Evolutionary conservation across 441 rosid species (phyloP), one percentile per base, ranked within the genome.

Genomic region (Oxalis stricta): DNA sequence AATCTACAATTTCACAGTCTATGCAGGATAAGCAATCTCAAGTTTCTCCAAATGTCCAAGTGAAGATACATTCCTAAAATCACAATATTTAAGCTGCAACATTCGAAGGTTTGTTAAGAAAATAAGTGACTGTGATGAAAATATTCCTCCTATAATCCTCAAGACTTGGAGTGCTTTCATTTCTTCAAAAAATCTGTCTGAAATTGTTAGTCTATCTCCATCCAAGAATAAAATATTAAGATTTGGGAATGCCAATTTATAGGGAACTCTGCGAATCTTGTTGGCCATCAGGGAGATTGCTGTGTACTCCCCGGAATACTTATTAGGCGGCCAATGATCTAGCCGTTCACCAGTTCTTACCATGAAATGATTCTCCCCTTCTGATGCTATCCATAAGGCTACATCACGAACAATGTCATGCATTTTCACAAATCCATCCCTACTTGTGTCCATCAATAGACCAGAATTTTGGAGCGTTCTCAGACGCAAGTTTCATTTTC

Each of bases 331-430:
- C 39, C 44, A 37, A 13, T 48, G 33, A 26, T 5, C 4, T 29
- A 49, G 18, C 20, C 40, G 44, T 10, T 22, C 5, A 18, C 46
- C 28, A 18, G 33, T 14, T 20, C 36, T 42, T 0, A 44, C 33
- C 15, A 23, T 2, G 33, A 50, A 41, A 6, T 33, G 13, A 15
- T 34, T 15, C 19, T 46, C 18, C 7, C 0, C 20, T 8, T 20
- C 26, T 0, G 49, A 28, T 1, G 21, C 35, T 29, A 59, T 46
- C 45, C 9, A 3, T 0, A 59, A 3, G 28, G 17, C 42, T 12
- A 35, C 33, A 35, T 59, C 53, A 33, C 44, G 58, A 46, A 50
- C 52, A 16, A 51, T 14, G 32, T 33, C 38, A 33, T 58, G 48
- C 63, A 58, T 52, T 33, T 40, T 58, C 11, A 45, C 39, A 2